phyloP scores from a whole-genome alignment of 2,329 filamentous ascomycete species.

The Ceratocystis cubensis region DNA sequence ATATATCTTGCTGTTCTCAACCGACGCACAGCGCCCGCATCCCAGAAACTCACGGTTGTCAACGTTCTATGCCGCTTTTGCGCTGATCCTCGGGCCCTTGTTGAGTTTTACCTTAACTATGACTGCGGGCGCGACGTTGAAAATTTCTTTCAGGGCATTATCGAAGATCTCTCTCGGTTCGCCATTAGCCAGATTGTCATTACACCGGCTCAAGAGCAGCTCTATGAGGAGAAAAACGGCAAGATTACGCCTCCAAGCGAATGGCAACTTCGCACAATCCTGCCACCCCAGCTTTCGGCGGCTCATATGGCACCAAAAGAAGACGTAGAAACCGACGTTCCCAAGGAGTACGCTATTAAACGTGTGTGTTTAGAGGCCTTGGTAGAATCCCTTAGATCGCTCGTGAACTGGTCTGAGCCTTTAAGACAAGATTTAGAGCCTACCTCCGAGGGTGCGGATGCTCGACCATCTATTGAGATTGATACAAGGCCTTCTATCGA shows the following conservation, averaged over 20 bases:
- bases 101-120: slow-evolving; percentile 96
- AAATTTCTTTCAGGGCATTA: slow-evolving; percentile 91
- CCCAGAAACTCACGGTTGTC: slow-evolving; percentile 88
- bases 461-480: slow-evolving; percentile 30
- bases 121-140: slow-evolving; percentile 92
- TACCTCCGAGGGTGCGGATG: slow-evolving; percentile 27
- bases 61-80: slow-evolving; percentile 73
- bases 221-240: slow-evolving; percentile 66
- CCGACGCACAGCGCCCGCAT: slow-evolving; percentile 69
- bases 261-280: slow-evolving; percentile 74
- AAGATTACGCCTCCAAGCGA: slow-evolving; percentile 52
- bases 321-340: slow-evolving; percentile 57
- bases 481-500: slow-evolving; percentile 56
- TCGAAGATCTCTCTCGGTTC: slow-evolving; percentile 84
- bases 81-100: slow-evolving; percentile 72
- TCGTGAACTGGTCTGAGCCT: slow-evolving; percentile 78
- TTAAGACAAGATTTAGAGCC: slow-evolving; percentile 44
- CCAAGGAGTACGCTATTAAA: slow-evolving; percentile 84
- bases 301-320: slow-evolving; percentile 53
- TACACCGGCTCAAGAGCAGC: slow-evolving; percentile 65
- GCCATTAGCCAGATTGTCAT: slow-evolving; percentile 67
- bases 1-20: slow-evolving; percentile 90
- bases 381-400: slow-evolving; percentile 74
- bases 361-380: slow-evolving; percentile 77
- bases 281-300: slow-evolving; percentile 77